These are phyloP conservation scores for Diplocarpon mali DNA, from an alignment of 2,329 filamentous ascomycete species.

Conservation along the genomic window DNA sequence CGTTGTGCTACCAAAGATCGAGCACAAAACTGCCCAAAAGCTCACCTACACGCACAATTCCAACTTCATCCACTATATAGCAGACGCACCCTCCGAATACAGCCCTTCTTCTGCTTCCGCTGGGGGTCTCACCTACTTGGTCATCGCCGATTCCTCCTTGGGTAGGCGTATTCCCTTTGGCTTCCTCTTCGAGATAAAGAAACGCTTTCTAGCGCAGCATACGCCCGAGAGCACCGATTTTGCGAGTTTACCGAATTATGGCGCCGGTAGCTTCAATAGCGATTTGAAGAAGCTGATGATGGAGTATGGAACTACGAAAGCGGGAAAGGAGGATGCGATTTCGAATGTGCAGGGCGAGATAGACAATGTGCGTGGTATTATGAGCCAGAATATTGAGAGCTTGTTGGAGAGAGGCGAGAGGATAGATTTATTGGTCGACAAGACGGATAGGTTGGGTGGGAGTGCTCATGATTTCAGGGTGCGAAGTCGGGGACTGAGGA, in stretches of 20 bases:
- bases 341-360: slow-evolving; percentile 79
- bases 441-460: slow-evolving; percentile 85
- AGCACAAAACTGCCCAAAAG: slow-evolving; percentile 69
- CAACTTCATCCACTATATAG: slow-evolving; percentile 92
- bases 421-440: slow-evolving; percentile 88
- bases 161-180: slow-evolving; percentile 87
- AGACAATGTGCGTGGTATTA: slow-evolving; percentile 82
- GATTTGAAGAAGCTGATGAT: slow-evolving; percentile 69
- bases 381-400: slow-evolving; percentile 91
- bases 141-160: slow-evolving; percentile 70
- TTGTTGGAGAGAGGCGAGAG: slow-evolving; percentile 83
- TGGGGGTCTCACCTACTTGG: slow-evolving; percentile 82
- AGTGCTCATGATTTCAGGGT: slow-evolving; percentile 86
- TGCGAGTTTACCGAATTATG: slow-evolving; percentile 71
- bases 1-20: slow-evolving; percentile 90
- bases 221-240: slow-evolving; percentile 59
- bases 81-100: slow-evolving; percentile 65
- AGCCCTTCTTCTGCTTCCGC: slow-evolving; percentile 44
- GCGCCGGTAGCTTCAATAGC: slow-evolving; percentile 76
- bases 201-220: slow-evolving; percentile 69
- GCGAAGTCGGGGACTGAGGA: slow-evolving; percentile 71
- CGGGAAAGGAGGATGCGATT: slow-evolving; percentile 70
- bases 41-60: slow-evolving; percentile 88
- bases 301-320: slow-evolving; percentile 69
- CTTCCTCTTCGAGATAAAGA: slow-evolving; percentile 83